A percentile compares a stretch with the other conserved stretches of the same genome.
Evolutionary conservation across 169 alveolate genomes (phyloP).

Genomic region (Eimeria zaria): DNA sequence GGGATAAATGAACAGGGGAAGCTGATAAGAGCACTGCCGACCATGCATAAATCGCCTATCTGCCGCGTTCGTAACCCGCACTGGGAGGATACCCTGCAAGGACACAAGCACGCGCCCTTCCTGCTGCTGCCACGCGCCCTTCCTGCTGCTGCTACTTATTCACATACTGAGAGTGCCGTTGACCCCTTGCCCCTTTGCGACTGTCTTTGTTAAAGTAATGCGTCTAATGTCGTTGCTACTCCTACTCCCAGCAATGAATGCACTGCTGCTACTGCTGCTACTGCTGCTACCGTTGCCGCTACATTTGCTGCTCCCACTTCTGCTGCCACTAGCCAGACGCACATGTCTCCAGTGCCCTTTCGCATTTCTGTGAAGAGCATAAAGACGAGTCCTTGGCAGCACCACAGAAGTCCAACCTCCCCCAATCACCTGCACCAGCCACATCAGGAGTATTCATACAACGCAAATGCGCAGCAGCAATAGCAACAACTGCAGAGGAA

Average conservation of each 20-base stretch:
- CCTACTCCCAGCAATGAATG: not conserved
- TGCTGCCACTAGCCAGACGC: not conserved
- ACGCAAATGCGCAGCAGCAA: not conserved
- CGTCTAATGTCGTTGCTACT: not conserved
- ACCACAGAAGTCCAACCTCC: constrained; percentile 77
- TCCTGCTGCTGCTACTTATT: not conserved
- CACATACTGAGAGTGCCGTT: not conserved
- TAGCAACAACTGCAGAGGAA: not conserved
- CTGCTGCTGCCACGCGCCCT: not conserved
- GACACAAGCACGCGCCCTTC: not conserved
- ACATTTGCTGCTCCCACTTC: not conserved
- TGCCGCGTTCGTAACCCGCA: constrained; percentile 63
- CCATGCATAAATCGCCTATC: constrained; percentile 73
- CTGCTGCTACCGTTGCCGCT: not conserved
- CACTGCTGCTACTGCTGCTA: not conserved
- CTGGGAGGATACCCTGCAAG: constrained; percentile 58
- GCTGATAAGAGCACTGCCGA: not conserved
- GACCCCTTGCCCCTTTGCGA: not conserved
- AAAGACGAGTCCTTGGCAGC: constrained; percentile 43
- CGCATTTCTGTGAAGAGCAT: constrained; percentile 53
- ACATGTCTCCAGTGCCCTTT: constrained; percentile 65
- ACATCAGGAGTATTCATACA: not conserved
- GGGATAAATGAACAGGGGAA: not conserved
- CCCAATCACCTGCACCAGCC: constrained; percentile 46
- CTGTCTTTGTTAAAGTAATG: not conserved